Conservation (phyloP, 495 filamentous ascomycete genomes). For the Neurospora sp. region DNA sequence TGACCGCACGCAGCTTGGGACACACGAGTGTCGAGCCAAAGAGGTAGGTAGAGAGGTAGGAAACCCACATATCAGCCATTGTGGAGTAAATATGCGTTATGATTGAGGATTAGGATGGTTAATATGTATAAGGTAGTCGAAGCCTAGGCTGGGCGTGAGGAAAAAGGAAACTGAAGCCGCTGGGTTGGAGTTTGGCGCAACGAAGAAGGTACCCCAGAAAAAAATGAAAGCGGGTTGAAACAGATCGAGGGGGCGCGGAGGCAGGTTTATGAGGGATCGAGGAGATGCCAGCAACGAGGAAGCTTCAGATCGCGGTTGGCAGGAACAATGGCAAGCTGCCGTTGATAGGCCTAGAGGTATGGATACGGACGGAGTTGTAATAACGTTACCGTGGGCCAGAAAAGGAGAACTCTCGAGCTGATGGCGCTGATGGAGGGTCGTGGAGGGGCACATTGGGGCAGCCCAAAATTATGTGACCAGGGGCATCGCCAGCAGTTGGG, state of each 20-base stretch:
- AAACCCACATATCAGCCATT: slow-evolving; percentile 28
- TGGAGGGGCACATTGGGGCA: neutral
- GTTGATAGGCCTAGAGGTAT: neutral
- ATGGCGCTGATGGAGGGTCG: neutral
- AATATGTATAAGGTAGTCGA: neutral
- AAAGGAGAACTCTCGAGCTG: neutral
- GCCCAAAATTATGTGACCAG: neutral
- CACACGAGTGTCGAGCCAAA: neutral
- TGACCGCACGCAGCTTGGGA: neutral
- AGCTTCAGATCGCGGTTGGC: neutral
- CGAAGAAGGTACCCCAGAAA: neutral
- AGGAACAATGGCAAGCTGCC: neutral
- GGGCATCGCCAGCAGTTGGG: neutral
- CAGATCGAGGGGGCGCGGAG: neutral
- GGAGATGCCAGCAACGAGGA: neutral
- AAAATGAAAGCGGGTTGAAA: neutral
- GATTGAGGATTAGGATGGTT: neutral
- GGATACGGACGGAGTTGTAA: neutral
- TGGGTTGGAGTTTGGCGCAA: neutral
- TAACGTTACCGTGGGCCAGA: neutral
- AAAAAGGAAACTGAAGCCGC: neutral
- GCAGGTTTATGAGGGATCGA: neutral
- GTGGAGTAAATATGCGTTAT: slow-evolving; percentile 6
- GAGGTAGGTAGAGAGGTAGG: neutral
- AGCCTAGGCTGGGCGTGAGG: neutral